A percentile compares a stretch with the other conserved stretches of the same genome.
phyloP scores from a whole-genome alignment of 2,329 filamentous ascomycete genomes.

The Daldinia sp. region DNA sequence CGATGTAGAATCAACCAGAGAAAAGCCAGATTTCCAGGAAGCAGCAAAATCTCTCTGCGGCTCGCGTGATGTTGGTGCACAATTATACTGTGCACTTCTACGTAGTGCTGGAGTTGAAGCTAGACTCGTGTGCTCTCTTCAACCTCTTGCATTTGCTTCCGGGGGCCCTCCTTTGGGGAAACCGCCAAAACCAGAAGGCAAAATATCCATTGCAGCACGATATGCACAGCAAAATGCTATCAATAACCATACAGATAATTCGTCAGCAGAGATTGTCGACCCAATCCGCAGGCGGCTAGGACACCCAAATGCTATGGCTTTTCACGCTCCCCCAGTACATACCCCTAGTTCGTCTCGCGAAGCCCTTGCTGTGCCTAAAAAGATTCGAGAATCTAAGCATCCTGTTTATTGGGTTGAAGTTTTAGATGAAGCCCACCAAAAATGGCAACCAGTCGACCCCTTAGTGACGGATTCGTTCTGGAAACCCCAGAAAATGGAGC shows the following conservation, averaged over 20 bases:
- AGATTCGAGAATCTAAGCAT: slow-evolving; percentile 73
- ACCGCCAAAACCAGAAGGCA: slow-evolving; percentile 46
- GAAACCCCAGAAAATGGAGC: slow-evolving; percentile 80
- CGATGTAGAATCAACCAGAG: slow-evolving; percentile 72
- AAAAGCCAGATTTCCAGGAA: slow-evolving; percentile 75
- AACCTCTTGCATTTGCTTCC: slow-evolving; percentile 75
- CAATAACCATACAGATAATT: slow-evolving; percentile 46
- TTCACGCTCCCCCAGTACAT: slow-evolving; percentile 56
- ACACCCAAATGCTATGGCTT: slow-evolving; percentile 63
- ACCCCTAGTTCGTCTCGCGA: slow-evolving; percentile 47
- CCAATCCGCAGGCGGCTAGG: slow-evolving; percentile 60
- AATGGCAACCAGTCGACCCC: slow-evolving; percentile 90
- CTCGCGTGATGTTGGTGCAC: slow-evolving; percentile 88
- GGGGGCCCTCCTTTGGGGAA: slow-evolving; percentile 59
- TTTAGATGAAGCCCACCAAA: slow-evolving; percentile 84
- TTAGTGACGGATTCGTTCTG: slow-evolving; percentile 80
- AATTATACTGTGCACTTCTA: slow-evolving; percentile 88
- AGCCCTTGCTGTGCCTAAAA: slow-evolving; percentile 49
- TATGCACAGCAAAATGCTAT: slow-evolving; percentile 47
- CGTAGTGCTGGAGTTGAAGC: slow-evolving; percentile 83
- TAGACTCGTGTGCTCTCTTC: slow-evolving; percentile 88
- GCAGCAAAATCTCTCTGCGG: slow-evolving; percentile 76
- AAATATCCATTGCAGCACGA: slow-evolving; percentile 46
- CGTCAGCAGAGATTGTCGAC: slow-evolving; percentile 40
- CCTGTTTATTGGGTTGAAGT: slow-evolving; percentile 96